Evolutionary conservation across 306 rosid species (phyloP), one percentile per base, ranked within the genome.

Genomic region (Cucurbita moschata): DNA sequence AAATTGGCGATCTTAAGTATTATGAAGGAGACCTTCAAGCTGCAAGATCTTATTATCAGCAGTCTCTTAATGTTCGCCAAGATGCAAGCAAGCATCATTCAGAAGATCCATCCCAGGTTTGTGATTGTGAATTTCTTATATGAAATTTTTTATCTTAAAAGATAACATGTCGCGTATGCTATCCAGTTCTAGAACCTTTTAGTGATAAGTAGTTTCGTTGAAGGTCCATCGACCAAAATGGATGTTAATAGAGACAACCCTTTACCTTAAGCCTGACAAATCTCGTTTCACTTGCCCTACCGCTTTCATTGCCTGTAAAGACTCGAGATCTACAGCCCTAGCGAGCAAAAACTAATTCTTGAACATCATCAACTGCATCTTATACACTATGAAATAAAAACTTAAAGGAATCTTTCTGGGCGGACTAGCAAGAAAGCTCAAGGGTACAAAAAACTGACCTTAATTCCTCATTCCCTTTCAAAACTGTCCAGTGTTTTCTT

Each of bases 1-100:
- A 95, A 85, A 88, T 95, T 79, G 98, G 98, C 59, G 98, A 90
- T 84, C 96, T 94, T 71, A 94, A 90, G 80, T 94, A 94, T 80
- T 89, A 95, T 38, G 92, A 81, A 30, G 99, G 96, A 78, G 90
- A 91, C 77, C 88, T 95, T 75, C 77, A 87, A 85, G 87, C 87
- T 76, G 88, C 99, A 72, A 87, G 97, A 77, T 85, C 87, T 53
- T 88, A 79, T 85, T 91, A 95, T 85, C 84, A 78, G 60, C 83
- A 78, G 83, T 91, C 99, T 14, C 77, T 95, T 81, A 81, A 88
- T 86, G 96, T 88, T 78, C 97, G 97, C 9, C 92, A 84, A 50
- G 97, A 88, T 79, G 92, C 83, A 46, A 76, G 81, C 73, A 86
- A 88, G 83, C 74, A 82, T 43, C 81, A 82, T 67, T 84, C 90